Conservation (phyloP, 176 grass and related monocot genomes). For the Luzula sylvatica region DNA sequence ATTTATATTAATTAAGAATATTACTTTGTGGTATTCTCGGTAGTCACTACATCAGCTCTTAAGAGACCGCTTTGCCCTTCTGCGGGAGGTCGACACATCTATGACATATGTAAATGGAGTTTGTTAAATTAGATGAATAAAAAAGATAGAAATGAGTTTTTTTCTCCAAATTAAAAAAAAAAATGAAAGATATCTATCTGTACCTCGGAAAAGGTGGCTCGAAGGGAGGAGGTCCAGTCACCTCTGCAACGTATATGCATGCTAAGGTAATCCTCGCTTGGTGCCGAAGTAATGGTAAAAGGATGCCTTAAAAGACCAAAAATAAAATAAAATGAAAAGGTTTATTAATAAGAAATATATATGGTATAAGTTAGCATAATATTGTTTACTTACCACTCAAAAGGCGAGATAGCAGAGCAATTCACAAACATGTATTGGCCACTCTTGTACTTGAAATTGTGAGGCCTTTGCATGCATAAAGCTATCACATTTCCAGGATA, state of each 20-base stretch:
- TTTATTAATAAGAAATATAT: not conserved
- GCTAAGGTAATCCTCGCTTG: constrained; percentile 74
- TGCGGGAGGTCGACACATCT: constrained; percentile 56
- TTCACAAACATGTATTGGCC: constrained; percentile 96
- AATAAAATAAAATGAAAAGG: not conserved
- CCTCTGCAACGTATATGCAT: constrained; percentile 85
- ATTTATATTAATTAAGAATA: not conserved
- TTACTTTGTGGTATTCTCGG: constrained; percentile 28
- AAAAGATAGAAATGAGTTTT: not conserved
- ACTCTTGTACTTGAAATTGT: constrained; percentile 81
- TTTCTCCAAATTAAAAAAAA: not conserved
- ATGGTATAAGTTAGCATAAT: not conserved
- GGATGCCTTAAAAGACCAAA: constrained; percentile 53
- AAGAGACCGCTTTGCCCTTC: constrained; percentile 55
- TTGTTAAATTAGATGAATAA: constrained; percentile 3
- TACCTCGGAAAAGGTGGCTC: constrained; percentile 51
- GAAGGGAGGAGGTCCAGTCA: constrained; percentile 74
- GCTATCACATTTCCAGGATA: constrained; percentile 90
- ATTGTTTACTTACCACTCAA: constrained; percentile 75
- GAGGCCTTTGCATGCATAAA: constrained; percentile 72
- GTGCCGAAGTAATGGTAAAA: constrained; percentile 94
- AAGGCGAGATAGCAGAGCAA: constrained; percentile 69
- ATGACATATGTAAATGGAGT: constrained; percentile 6
- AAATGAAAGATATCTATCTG: not conserved
- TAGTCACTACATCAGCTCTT: constrained; percentile 25